phyloP scores from a whole-genome alignment of 805 yeast genomes.

The Ogataea naganishii region DNA sequence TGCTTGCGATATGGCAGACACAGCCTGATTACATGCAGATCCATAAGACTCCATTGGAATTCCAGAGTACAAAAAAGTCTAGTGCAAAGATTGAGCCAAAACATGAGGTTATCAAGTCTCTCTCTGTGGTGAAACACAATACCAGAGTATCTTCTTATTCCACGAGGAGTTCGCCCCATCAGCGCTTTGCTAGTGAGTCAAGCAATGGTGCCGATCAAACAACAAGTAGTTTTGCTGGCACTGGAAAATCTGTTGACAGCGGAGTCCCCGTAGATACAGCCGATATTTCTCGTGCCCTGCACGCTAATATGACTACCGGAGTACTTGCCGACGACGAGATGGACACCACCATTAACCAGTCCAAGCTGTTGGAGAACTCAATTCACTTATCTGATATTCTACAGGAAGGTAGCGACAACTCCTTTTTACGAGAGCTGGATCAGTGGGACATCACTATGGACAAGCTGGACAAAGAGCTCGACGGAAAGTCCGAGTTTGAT shows the following conservation, averaged over 20 bases:
- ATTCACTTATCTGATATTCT: slow-evolving; percentile 20
- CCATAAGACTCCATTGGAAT: slow-evolving; percentile 10
- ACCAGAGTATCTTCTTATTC: slow-evolving; percentile 2
- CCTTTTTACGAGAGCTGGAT: slow-evolving; percentile 32
- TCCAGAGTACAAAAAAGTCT: slow-evolving; percentile 21
- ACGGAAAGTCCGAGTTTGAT: slow-evolving; percentile 2
- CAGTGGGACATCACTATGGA: slow-evolving; percentile 19
- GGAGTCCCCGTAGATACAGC: background rate
- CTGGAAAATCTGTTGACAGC: background rate
- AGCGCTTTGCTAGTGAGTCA: slow-evolving; percentile 1
- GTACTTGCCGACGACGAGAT: background rate
- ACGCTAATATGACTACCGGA: background rate
- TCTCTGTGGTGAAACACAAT: slow-evolving; percentile 11
- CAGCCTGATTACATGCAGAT: slow-evolving; percentile 18
- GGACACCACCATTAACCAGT: no score
- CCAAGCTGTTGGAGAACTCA: slow-evolving; percentile 4
- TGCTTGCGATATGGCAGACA: slow-evolving; percentile 25
- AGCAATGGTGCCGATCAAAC: slow-evolving; percentile 1
- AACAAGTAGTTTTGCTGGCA: slow-evolving; percentile 5
- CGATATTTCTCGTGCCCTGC: background rate
- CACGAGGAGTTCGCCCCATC: slow-evolving; percentile 2
- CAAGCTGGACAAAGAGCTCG: slow-evolving; percentile 5
- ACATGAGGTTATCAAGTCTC: slow-evolving; percentile 13
- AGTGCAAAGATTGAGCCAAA: slow-evolving; percentile 10
- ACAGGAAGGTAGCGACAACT: slow-evolving; percentile 33